Evolutionary conservation across 2,329 filamentous ascomycete genomes (phyloP), one percentile per base, ranked within the genome.

Genomic region (Diaporthe vexans): DNA sequence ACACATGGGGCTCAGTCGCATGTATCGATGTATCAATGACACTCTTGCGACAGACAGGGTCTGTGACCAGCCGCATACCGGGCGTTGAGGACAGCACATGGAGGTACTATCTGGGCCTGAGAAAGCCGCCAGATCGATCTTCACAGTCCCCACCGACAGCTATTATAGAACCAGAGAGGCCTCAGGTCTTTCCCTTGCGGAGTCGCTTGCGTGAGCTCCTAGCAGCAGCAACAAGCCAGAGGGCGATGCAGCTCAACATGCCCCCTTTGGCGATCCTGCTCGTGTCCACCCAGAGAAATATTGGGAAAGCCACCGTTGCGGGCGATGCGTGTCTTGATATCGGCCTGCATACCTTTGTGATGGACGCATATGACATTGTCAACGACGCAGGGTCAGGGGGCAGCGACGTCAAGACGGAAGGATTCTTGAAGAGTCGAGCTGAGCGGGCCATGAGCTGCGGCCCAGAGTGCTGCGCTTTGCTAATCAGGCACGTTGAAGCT

Each of bases 331-430:
- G 95, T 81, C 90, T 93, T 3, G 96, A 98, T 79, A 93, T 98
- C 76, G 97, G 97, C 4, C 87, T 98, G 21, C 97, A 99, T 81
- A 94, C 92, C 0, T 98, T 98, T 81, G 85, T 91, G 0, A 94
- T 99, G 70, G 95, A 98, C 81, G 94, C 94, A 0, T 98, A 97
- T 79, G 97, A 99, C 79, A 94, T 99, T 56, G 87, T 98, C 6
- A 96, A 95, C n/a, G 96, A 98, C 81, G 94, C 95, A 19, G 93
- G 93, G 58, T 93, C 93, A 0, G 95, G 95, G 71, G 94, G 94
- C 11, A 93, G 94, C 72, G 97, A 99, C 80, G 94, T 97, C 37
- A 98, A 98, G 84, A 98, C 95, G 0, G 96, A 98, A 80, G 95
- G 94, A 0, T 94, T 97, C 77, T 86, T 99, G 21, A 94, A 97